These are phyloP conservation scores for Entophlyctis helioformis DNA, from an alignment of 192 early-diverging fungal genomes.

Conservation along the genomic window DNA sequence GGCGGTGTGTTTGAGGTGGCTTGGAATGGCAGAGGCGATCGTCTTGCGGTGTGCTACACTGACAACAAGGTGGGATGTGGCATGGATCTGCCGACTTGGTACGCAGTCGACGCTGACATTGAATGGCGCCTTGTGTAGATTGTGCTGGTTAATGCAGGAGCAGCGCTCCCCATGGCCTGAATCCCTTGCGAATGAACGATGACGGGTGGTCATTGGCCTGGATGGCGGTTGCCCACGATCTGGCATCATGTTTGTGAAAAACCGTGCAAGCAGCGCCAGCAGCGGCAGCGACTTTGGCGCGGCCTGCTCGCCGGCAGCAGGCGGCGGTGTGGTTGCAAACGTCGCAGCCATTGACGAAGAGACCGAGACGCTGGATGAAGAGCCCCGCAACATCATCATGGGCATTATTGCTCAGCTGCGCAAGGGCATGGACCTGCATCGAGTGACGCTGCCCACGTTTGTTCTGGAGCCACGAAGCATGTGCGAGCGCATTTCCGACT, in stretches of 20 bases:
- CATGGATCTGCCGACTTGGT: too few species aligned
- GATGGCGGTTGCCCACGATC: too few species aligned
- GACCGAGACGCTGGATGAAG: conserved; percentile 74
- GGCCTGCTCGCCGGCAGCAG: too few species aligned
- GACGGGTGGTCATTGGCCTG: too few species aligned
- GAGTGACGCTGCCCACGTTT: conserved; percentile 92
- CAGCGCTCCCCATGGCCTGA: too few species aligned
- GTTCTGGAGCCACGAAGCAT: conserved; percentile 88
- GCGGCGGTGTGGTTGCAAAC: neutral
- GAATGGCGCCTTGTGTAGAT: too few species aligned
- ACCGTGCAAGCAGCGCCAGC: too few species aligned
- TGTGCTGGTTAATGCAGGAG: too few species aligned
- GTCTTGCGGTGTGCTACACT: conserved; percentile 7
- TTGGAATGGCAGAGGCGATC: conserved; percentile 5
- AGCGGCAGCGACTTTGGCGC: too few species aligned
- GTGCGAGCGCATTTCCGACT: conserved; percentile 90
- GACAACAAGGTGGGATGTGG: conserved; percentile 14
- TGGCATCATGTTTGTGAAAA: too few species aligned
- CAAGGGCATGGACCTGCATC: conserved; percentile 81
- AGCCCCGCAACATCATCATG: conserved; percentile 68
- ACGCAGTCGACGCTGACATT: too few species aligned
- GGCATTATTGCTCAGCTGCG: conserved; percentile 80
- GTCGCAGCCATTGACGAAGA: conserved; percentile 38
- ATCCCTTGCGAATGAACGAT: too few species aligned
- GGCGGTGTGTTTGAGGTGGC: conserved; percentile 5